Base-by-base conservation (phyloP, 805 yeast genomes). In the Ogataea neopini region DNA sequence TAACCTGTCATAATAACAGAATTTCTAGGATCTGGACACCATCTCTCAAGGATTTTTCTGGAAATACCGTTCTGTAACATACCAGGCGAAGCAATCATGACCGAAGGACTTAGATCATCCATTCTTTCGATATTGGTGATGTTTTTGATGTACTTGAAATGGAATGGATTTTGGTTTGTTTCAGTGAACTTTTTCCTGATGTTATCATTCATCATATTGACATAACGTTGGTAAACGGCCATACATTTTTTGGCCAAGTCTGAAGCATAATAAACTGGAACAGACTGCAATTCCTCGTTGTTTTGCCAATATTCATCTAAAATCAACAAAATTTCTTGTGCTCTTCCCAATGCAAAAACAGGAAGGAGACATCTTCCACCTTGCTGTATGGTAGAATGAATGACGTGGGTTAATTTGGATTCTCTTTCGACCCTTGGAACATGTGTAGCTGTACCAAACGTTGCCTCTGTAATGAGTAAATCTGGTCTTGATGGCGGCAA, bases 41-140 rank as follows among this genome's bases (percentile, higher is more conserved):
- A 94, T 64, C 86, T 81, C 62, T 94, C 99, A 23, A 94, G 74
- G 17, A 94, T 73, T 57, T 87, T 94, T 57, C 99, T 76, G 0
- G 97, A 89, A 2, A 91, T 84, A 52, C 99, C 99, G 63, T 87
- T 91, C 65, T 92, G 99, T 41, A 94, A 73, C 99, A 94, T 94
- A 64, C 99, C 99, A 0, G 99, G 99, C 38, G 96, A 83, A 0
- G 99, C 99, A 29, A 94, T 79, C 68, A 94, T 91, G 17, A 94
- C 98, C 56, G 96, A 89, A 3, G 99, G 97, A 0, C 96, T 96
- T 56, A 89, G 77, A 66, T 94, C 99, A 59, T 90, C 96, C 62
- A 94, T 85, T 53, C 80, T 80, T 47, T 91, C 97, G 46, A 91
- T 70, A 53, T 83, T 84, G 50, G 86, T 81, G 40, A 94, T 77